phyloP scores from a whole-genome alignment of 2,329 filamentous ascomycete genomes.

The Pseudogymnoascus sp. region DNA sequence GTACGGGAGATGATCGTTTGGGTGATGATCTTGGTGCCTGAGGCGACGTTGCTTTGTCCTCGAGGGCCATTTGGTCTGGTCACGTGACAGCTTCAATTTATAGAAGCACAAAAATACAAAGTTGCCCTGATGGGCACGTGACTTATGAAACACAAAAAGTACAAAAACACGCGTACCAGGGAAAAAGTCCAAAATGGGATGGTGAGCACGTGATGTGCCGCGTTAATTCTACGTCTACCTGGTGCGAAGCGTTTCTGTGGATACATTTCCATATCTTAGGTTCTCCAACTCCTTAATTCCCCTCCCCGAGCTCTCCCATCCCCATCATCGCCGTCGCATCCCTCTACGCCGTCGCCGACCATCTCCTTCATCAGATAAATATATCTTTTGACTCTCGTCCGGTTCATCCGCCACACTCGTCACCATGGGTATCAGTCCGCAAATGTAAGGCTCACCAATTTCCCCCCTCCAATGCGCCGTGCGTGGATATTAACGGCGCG shows the following conservation, averaged over 20 bases:
- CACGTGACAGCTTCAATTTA: not conserved
- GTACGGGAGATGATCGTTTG: conserved; percentile 6
- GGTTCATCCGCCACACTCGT: conserved; percentile 4
- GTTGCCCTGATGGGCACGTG: not conserved
- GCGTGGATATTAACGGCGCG: conserved; percentile 21
- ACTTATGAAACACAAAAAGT: not conserved
- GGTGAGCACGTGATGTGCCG: not conserved
- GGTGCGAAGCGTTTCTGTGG: conserved; percentile 8
- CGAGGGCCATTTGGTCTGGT: not conserved
- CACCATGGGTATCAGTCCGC: conserved; percentile 1
- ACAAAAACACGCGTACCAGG: not conserved
- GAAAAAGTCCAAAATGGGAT: not conserved
- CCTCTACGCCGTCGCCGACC: not conserved
- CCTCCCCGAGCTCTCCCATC: not conserved
- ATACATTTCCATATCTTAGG: conserved; percentile 3
- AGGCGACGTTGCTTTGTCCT: not conserved
- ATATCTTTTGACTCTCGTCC: not conserved
- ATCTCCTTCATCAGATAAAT: not conserved
- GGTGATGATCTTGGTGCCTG: not conserved
- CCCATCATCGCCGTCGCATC: conserved; percentile 4
- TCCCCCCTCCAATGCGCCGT: not conserved
- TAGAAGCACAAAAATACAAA: not conserved
- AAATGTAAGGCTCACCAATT: not conserved
- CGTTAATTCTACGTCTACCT: conserved; percentile 7
- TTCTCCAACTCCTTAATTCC: conserved; percentile 1